Evolutionary conservation across 768 basidiomycete genomes (phyloP), one percentile per base, ranked within the genome.

Genomic region (Pleurotus tuber-regium): DNA sequence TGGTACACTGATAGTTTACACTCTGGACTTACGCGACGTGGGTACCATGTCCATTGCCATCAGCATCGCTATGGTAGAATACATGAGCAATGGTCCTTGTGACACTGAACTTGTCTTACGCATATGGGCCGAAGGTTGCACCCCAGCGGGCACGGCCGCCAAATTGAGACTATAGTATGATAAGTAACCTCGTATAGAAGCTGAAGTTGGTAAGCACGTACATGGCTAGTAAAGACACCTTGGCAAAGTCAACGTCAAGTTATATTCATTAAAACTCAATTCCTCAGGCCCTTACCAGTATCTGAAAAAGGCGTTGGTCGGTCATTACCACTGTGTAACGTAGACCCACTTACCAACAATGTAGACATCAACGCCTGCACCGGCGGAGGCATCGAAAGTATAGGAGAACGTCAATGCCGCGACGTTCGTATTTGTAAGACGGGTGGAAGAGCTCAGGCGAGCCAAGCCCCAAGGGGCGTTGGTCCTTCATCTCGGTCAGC

Each of bases 41-140:
- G 29, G 75, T 74, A 18, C 74, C 75, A 51, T 76, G 74, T 14
- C 73, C 74, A 55, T 71, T 60, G n/a, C 67, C 70, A 56, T 76
- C 74, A 31, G 61, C 60, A 28, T 58, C 39, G 53, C 55, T 54
- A 24, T 40, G 53, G 30, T 2, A 23, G 44, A 12, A 36, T 4
- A 29, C 11, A 52, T 41, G 14, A 14, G 23, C 29, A 8, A 18
- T 26, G 11, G 26, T 24, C 11, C 11, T 9, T 26, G 39, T 21
- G 10, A 23, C n/a, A 12, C 26, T 19, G 4, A 16, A 18, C 5
- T 33, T 25, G 24, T 46, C 54, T 29, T 25, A 53, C 52, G 54
- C 29, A 50, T 63, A 58, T 38, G 54, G 62, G 11, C 67, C 67
- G 48, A 74, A 72, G 26, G 65, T 70, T 1, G 62, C 59, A 8